Evolutionary conservation across 345 rosid species (phyloP).

Genomic region (Aquilaria sinensis): DNA sequence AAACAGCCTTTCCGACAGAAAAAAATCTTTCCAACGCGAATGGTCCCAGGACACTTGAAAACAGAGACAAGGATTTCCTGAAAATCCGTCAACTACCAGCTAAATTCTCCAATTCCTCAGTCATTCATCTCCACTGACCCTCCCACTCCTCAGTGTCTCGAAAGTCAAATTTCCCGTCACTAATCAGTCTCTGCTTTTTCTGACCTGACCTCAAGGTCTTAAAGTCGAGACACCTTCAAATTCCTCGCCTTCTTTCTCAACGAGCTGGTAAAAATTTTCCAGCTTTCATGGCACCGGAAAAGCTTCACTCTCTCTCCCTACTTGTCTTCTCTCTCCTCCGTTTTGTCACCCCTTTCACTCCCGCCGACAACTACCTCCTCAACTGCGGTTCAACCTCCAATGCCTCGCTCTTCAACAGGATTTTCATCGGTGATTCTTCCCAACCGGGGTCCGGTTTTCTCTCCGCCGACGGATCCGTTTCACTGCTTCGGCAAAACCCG

Average conservation of each 20-base stretch:
- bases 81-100: slow-evolving; percentile 4
- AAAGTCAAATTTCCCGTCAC: neutral
- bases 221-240: neutral
- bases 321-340: slow-evolving; percentile 18
- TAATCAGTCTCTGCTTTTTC: no score
- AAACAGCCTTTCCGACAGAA: no score
- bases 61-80: neutral
- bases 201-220: neutral
- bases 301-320: slow-evolving; percentile 24
- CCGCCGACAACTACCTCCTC: slow-evolving; percentile 72
- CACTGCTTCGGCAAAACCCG: slow-evolving; percentile 46
- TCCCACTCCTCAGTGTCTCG: neutral
- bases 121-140: neutral
- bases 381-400: slow-evolving; percentile 61
- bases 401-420: slow-evolving; percentile 47
- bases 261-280: neutral
- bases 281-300: slow-evolving; percentile 28
- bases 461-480: slow-evolving; percentile 37
- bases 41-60: neutral
- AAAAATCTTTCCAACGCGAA: neutral
- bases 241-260: neutral
- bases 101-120: neutral
- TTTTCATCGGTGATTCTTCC: slow-evolving; percentile 56
- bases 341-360: slow-evolving; percentile 42
- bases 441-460: slow-evolving; percentile 28